Evolutionary conservation across 345 rosid genomes (phyloP), one percentile per base, ranked within the genome.

Genomic region (Acer yangbiense): DNA sequence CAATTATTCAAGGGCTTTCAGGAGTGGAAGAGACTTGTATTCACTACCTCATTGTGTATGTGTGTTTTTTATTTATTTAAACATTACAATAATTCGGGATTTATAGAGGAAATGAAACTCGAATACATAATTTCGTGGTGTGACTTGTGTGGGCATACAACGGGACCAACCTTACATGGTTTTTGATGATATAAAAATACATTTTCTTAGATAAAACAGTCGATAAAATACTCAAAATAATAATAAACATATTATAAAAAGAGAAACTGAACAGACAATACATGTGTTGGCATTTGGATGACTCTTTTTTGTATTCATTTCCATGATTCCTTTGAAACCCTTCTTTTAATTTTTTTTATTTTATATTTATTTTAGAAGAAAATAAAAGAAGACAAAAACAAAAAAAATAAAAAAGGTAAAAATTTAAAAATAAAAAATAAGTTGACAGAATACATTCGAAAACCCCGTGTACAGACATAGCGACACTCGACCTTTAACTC

Each of bases 321-420:
- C 54, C 35, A 44, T 48, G 58, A 9, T 64, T 21, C 69, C 44
- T 6, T 13, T 13, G 55, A 7, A 58, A 20, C 6, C 48, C 35
- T 16, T 20, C 6, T 17, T 60, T 16, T 9, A 32, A 3, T 32
- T 3, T 0, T 32, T 32, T 3, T 1, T 29, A 2, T 29, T 3
- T 35, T 35, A 35, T 35, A 35, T 35, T 3, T 35, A 3, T 32
- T 32, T 32, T 32, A 3, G 18, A 25, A 63, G 5, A 27, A 64
- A 20, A 62, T 55, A 69, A 69, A 78, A 39, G 3, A 65, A 9
- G 8, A 67, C 29, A 82, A 39, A 41, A 58, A 23, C 6, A 41
- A 46, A 72, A 0, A 0, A 43, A 23, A 29, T 29, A 29, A 29
- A 35, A 6, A 21, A 0, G 14, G 68, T 48, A n/a, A 29, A 29